Conservation (phyloP, 78 protist species). For the Dictyostelium intermedium region DNA sequence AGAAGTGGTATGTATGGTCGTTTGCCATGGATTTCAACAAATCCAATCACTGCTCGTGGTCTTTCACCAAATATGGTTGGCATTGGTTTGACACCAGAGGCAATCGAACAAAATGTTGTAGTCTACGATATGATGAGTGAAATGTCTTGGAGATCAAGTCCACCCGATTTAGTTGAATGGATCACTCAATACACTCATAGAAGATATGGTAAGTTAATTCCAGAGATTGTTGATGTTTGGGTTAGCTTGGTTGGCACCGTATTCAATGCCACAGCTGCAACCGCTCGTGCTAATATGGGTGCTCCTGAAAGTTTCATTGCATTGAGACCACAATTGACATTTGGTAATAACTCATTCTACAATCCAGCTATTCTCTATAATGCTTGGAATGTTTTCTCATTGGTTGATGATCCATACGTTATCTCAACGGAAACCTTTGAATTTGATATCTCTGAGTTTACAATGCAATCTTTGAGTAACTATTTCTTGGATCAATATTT, state of each 20-base stretch:
- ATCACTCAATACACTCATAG: constrained; percentile 45
- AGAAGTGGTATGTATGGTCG: constrained; percentile 84
- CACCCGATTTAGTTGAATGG: constrained; percentile 62
- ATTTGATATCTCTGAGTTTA: constrained; percentile 42
- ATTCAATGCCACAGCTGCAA: not conserved
- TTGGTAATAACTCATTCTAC: not conserved
- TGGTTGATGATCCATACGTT: constrained; percentile 1
- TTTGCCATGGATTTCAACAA: constrained; percentile 58
- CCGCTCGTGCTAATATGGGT: not conserved
- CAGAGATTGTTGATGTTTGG: constrained; percentile 21
- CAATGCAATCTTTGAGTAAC: constrained; percentile 40
- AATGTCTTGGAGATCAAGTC: constrained; percentile 78
- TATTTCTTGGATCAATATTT: not conserved
- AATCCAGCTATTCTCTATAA: not conserved
- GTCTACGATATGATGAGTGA: constrained; percentile 86
- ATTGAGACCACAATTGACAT: constrained; percentile 9
- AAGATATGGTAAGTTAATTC: constrained; percentile 75
- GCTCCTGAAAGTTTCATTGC: not conserved
- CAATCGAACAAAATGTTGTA: constrained; percentile 82
- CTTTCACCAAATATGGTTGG: constrained; percentile 74
- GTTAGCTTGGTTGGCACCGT: not conserved
- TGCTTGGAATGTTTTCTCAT: constrained; percentile 18
- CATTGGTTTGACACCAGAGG: constrained; percentile 90
- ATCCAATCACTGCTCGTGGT: constrained; percentile 20
- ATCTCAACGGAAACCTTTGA: not conserved